Conservation (phyloP, 2,329 filamentous ascomycete genomes). For the Neofusicoccum sp. region DNA sequence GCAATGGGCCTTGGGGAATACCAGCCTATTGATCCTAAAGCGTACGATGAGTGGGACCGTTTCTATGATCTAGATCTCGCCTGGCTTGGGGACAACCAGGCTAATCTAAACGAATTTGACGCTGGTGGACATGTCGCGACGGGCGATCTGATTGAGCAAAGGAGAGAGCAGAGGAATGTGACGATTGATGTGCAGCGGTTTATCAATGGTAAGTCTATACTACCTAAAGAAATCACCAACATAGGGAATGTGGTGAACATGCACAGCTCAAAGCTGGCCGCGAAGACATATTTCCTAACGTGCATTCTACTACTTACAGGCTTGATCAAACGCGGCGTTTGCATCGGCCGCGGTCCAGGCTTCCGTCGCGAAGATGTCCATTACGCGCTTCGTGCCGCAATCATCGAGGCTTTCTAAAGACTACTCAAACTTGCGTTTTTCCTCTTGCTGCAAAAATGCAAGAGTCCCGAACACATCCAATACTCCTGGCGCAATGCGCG, state of each 20-base stretch:
- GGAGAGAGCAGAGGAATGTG: conserved; percentile 34
- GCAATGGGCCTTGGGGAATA: not conserved
- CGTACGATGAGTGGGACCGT: conserved; percentile 9
- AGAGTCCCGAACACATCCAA: too few relatives aligned
- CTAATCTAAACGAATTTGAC: conserved; percentile 19
- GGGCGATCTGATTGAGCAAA: conserved; percentile 19
- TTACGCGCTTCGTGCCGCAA: conserved; percentile 35
- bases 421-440: too few relatives aligned
- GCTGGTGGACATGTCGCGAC: not conserved
- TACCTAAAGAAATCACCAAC: not conserved
- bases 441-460: too few relatives aligned
- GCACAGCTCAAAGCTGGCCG: conserved; percentile 2
- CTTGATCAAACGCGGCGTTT: conserved; percentile 38
- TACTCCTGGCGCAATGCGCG: too few relatives aligned
- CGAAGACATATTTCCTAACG: not conserved
- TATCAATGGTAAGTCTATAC: conserved; percentile 40
- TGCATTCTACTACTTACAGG: conserved; percentile 24
- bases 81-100: conserved; percentile 15
- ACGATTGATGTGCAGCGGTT: conserved; percentile 45
- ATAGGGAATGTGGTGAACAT: not conserved
- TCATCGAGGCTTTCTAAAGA: conserved; percentile 28
- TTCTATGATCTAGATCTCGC: conserved; percentile 12
- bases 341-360: conserved; percentile 45
- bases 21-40: not conserved
- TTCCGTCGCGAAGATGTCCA: conserved; percentile 46